Conservation (phyloP, 495 filamentous ascomycete species). For the Entonaema liquescens region DNA sequence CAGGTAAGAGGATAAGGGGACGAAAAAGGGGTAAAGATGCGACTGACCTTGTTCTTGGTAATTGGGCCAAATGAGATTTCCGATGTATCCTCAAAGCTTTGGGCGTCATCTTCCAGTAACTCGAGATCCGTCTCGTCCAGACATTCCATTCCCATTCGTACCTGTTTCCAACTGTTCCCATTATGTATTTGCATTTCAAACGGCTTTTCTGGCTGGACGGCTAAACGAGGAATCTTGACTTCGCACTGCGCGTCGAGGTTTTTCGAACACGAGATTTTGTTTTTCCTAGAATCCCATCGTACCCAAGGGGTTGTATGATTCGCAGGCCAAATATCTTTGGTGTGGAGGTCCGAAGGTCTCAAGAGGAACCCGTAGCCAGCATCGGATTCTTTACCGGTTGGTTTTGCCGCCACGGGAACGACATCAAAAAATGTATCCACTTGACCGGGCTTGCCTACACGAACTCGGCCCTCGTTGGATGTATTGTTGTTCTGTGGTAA, state of each 20-base stretch:
- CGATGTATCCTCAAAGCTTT: conserved; percentile 17
- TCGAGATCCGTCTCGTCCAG: conserved; percentile 24
- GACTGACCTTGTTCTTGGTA: conserved; percentile 13
- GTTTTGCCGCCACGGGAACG: conserved; percentile 20
- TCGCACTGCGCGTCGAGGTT: conserved; percentile 27
- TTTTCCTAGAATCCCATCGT: conserved; percentile 24
- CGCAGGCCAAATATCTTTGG: neutral
- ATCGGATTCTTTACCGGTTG: neutral
- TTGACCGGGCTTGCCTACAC: conserved; percentile 26
- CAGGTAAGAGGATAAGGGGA: neutral
- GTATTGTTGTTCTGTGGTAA: neutral
- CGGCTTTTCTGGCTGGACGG: conserved; percentile 15
- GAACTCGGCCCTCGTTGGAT: conserved; percentile 11
- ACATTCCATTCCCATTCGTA: conserved; percentile 19
- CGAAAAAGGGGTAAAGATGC: neutral
- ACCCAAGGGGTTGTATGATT: conserved; percentile 1
- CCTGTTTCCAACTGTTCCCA: conserved; percentile 12
- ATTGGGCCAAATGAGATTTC: conserved; percentile 24
- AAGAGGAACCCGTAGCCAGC: conserved; percentile 23
- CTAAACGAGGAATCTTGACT: conserved; percentile 21
- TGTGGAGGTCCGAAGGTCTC: neutral
- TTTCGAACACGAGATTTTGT: neutral
- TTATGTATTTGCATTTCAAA: conserved; percentile 17
- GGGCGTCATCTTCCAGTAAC: neutral
- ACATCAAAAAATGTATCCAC: conserved; percentile 27